Conservation (phyloP, 768 basidiomycete species). For the Inosperma sp. region DNA sequence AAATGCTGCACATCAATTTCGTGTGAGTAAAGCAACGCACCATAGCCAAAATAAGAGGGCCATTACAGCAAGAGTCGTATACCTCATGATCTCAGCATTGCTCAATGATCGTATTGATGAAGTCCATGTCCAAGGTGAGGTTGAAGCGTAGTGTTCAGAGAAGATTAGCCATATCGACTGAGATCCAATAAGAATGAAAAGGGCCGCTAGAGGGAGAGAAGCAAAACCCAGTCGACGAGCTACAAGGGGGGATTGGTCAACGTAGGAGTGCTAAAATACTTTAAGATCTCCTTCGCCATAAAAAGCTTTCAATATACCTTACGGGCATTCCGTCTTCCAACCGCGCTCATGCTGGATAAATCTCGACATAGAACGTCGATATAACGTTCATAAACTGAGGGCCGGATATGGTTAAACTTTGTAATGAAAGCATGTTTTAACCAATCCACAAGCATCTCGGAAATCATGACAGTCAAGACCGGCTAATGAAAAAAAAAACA, state of each 20-base stretch:
- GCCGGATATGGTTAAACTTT: conserved; percentile 98
- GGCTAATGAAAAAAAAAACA: conserved; percentile 55
- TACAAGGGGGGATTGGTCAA: conserved; percentile 93
- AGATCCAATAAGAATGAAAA: conserved; percentile 70
- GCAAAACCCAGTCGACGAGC: conserved; percentile 93
- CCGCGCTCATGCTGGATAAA: conserved; percentile 72
- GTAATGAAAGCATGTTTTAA: conserved; percentile 99
- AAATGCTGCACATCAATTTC: not conserved
- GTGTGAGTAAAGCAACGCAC: conserved; percentile 41
- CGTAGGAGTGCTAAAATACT: conserved; percentile 68
- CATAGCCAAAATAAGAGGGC: conserved; percentile 78
- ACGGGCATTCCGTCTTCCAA: conserved; percentile 60
- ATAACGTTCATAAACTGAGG: conserved; percentile 91
- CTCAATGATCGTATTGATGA: conserved; percentile 34
- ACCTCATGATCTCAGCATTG: conserved; percentile 47
- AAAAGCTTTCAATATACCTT: conserved; percentile 45
- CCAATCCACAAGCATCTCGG: conserved; percentile 97
- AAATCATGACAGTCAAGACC: conserved; percentile 82
- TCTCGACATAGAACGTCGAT: conserved; percentile 95
- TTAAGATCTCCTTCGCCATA: not conserved
- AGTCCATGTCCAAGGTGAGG: conserved; percentile 41
- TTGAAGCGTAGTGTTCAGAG: conserved; percentile 38
- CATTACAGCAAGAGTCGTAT: conserved; percentile 61
- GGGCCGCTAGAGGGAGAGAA: conserved; percentile 82
- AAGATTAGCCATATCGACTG: conserved; percentile 66